phyloP scores from a whole-genome alignment of 2,329 filamentous ascomycete species.

The Dactylonectria macrodidyma region DNA sequence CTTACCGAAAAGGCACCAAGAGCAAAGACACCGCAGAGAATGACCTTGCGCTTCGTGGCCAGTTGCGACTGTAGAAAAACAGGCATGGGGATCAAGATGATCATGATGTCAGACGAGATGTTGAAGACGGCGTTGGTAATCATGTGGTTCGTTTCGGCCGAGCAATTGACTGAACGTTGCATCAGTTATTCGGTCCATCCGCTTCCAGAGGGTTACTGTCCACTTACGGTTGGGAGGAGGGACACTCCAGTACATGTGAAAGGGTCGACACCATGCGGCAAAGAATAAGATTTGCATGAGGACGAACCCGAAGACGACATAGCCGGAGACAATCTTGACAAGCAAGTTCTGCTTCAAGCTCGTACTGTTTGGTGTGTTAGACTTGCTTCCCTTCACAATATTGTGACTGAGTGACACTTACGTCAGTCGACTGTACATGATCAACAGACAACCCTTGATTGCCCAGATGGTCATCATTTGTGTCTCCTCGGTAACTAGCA shows the following conservation, averaged over 20 bases:
- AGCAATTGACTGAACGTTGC: slow-evolving; percentile 55
- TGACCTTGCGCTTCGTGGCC: slow-evolving; percentile 63
- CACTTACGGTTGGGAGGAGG: slow-evolving; percentile 16
- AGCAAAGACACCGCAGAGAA: slow-evolving; percentile 62
- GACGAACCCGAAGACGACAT: slow-evolving; percentile 59
- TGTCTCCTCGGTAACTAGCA: slow-evolving; percentile 71
- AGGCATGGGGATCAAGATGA: slow-evolving; percentile 70
- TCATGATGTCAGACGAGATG: slow-evolving; percentile 70
- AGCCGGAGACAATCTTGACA: slow-evolving; percentile 62
- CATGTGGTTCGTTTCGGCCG: slow-evolving; percentile 68
- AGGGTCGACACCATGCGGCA: slow-evolving; percentile 43
- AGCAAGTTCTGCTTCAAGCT: slow-evolving; percentile 56
- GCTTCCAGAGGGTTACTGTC: neutral
- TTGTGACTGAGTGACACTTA: slow-evolving; percentile 42
- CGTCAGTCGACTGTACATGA: slow-evolving; percentile 69
- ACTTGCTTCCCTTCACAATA: slow-evolving; percentile 50
- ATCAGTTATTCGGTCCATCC: neutral
- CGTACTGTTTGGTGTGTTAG: slow-evolving; percentile 18
- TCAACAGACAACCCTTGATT: slow-evolving; percentile 66
- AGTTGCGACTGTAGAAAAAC: slow-evolving; percentile 65
- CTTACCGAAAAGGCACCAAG: slow-evolving; percentile 62
- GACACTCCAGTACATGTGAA: slow-evolving; percentile 29
- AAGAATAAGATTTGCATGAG: slow-evolving; percentile 66
- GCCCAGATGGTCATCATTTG: slow-evolving; percentile 72
- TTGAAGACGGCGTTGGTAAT: slow-evolving; percentile 72